Evolutionary conservation across 2,329 filamentous ascomycete genomes (phyloP).

Genomic region (Cercospora zeae-maydis): DNA sequence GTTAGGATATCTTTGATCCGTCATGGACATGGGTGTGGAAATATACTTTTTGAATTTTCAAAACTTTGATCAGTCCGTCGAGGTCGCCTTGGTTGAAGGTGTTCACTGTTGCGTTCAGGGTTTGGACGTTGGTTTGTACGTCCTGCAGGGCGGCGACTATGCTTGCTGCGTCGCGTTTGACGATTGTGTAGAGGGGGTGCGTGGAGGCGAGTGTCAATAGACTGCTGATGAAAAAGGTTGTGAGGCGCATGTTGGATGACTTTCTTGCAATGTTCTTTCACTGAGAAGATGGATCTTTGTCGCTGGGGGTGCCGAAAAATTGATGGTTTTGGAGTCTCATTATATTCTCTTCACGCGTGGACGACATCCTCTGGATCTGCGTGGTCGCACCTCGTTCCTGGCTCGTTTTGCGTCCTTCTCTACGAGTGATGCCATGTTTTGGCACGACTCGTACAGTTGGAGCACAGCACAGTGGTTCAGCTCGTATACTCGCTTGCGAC

Average conservation of each 20-base stretch:
- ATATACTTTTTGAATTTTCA: constrained; percentile 16
- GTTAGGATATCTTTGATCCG: not conserved
- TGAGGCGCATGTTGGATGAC: constrained; percentile 1
- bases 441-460: not conserved
- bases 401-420: not conserved
- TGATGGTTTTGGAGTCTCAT: not conserved
- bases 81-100: constrained; percentile 19
- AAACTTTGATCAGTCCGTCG: constrained; percentile 14
- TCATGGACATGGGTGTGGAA: not conserved
- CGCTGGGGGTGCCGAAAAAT: not conserved
- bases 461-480: not conserved
- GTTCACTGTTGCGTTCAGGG: constrained; percentile 19
- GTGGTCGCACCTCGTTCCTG: not conserved
- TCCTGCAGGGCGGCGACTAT: constrained; percentile 17
- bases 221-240: constrained; percentile 9
- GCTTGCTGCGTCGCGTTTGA: constrained; percentile 17
- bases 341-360: not conserved
- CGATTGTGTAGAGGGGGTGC: constrained; percentile 8
- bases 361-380: not conserved
- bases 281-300: not conserved
- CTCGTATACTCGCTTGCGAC: not conserved
- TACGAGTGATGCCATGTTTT: constrained; percentile 1
- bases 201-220: constrained; percentile 15
- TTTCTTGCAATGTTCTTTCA: not conserved
- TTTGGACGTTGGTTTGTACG: constrained; percentile 17